Percentiles rank a stretch among this genome's conserved stretches.
Evolutionary conservation across 345 rosid genomes (phyloP).

Genomic region (Murraya paniculata): DNA sequence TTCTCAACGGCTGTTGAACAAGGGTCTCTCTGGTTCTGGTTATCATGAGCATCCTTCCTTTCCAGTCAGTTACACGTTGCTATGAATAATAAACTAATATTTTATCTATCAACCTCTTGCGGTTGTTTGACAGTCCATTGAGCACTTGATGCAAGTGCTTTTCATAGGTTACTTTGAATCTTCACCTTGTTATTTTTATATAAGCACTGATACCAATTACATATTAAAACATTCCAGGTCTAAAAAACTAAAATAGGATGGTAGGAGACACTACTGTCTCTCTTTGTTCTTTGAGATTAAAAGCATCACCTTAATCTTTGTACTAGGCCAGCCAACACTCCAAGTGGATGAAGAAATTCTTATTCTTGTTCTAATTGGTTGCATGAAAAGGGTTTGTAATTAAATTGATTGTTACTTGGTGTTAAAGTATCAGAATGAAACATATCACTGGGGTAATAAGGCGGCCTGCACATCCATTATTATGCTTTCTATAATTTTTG

Average conservation of each 20-base stretch:
- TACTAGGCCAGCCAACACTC: background rate
- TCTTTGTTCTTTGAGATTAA: background rate
- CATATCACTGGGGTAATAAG: no score
- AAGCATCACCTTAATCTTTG: background rate
- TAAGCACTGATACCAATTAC: background rate
- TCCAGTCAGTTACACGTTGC: background rate
- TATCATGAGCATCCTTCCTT: background rate
- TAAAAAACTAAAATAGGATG: background rate
- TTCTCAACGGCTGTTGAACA: constrained; percentile 5
- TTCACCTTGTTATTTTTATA: background rate
- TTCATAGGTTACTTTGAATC: background rate
- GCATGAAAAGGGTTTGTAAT: background rate
- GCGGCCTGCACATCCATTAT: background rate
- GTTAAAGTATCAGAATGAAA: background rate
- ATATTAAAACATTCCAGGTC: background rate
- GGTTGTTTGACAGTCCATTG: background rate
- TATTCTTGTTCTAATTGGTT: background rate
- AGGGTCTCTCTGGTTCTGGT: background rate
- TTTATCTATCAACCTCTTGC: background rate
- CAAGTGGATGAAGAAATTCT: background rate
- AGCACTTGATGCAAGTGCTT: background rate
- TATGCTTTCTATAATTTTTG: background rate
- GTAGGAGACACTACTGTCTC: background rate
- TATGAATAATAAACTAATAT: background rate
- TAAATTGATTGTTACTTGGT: background rate